Evolutionary conservation across 495 filamentous ascomycete species (phyloP), one percentile per base, ranked within the genome.

Genomic region (Coniosporium apollinis): DNA sequence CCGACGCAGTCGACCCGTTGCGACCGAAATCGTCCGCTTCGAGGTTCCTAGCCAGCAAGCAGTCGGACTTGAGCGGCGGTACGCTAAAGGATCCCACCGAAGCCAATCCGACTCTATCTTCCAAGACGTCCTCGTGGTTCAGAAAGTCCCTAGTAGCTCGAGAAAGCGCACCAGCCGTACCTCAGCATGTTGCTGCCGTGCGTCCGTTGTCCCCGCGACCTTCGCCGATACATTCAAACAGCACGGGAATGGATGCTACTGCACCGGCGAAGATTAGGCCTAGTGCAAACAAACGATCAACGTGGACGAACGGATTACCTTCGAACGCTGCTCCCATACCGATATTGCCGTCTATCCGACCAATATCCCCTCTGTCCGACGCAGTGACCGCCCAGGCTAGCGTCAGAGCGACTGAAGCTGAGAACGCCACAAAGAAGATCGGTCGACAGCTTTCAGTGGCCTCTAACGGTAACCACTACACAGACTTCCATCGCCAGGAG

Each of bases 311-410:
- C 52, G 76, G 77, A 5, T 47, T 54, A 14, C 65, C 66, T 11
- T 72, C 77, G 4, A 91, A 80, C 50, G 80, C 76, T 20, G 87
- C 89, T 26, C 91, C 91, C 4, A 99, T 99, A 76, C 89, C 84
- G 14, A 99, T 99, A 41, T 64, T 99, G 25, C 91, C 91, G 14
- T 93, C 91, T 5, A 96, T 99, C 34, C 74, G 80, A 30, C 91
- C 91, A 14, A 83, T 96, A 15, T 94, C 89, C 5, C 89, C 89
- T 15, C 55, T 99, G 26, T 92, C 85, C 3, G 82, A 92, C 53
- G 74, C 81, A 13, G 83, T 94, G 15, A 93, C 81, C 19, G 91
- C 87, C 1, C 86, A 94, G 57, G 86, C 81, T 16, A 71, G 70
- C 28, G 62, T 59, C 2, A 47, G 63, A 19, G 45, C 47, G 16